phyloP scores from a whole-genome alignment of 164 flowering plant species.

The Nelumbo lutea region DNA sequence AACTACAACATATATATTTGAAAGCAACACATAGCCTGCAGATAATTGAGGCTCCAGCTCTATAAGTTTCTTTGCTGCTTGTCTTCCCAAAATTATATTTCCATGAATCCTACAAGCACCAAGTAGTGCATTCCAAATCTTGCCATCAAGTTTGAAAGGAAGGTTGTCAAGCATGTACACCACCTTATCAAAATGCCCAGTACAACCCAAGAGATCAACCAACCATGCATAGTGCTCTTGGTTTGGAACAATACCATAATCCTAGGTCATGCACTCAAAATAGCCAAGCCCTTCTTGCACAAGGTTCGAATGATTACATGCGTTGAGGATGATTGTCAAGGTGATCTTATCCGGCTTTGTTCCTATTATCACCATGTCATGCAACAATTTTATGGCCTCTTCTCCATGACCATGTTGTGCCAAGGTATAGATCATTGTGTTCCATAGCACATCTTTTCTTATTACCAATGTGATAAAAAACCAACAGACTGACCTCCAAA shows the following conservation, averaged over 20 bases:
- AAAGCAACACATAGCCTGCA: conserved; percentile 47
- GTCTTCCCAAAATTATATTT: conserved; percentile 44
- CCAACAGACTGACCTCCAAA: conserved; percentile 30
- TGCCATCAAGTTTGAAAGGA: conserved; percentile 41
- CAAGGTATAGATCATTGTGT: conserved; percentile 66
- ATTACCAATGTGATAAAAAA: conserved; percentile 36
- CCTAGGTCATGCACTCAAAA: conserved; percentile 41
- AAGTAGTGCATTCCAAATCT: conserved; percentile 56
- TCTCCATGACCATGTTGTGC: conserved; percentile 66
- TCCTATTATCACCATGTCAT: conserved; percentile 42
- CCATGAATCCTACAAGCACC: conserved; percentile 58
- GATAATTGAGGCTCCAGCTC: conserved; percentile 50
- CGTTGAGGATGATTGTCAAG: conserved; percentile 50
- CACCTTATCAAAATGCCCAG: conserved; percentile 46
- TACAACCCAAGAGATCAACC: conserved; percentile 34
- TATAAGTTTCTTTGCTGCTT: conserved; percentile 48
- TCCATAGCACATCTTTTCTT: conserved; percentile 60
- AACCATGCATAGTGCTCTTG: conserved; percentile 45
- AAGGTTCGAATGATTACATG: conserved; percentile 63
- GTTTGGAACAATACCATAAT: conserved; percentile 42
- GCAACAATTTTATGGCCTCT: conserved; percentile 40
- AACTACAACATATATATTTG: conserved; percentile 49
- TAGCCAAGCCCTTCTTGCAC: conserved; percentile 46
- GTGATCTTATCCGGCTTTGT: conserved; percentile 47
- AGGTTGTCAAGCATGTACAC: conserved; percentile 35